Evolutionary conservation across 352 stramenopile species (phyloP).

Genomic region (Globisporangium orthogonon): DNA sequence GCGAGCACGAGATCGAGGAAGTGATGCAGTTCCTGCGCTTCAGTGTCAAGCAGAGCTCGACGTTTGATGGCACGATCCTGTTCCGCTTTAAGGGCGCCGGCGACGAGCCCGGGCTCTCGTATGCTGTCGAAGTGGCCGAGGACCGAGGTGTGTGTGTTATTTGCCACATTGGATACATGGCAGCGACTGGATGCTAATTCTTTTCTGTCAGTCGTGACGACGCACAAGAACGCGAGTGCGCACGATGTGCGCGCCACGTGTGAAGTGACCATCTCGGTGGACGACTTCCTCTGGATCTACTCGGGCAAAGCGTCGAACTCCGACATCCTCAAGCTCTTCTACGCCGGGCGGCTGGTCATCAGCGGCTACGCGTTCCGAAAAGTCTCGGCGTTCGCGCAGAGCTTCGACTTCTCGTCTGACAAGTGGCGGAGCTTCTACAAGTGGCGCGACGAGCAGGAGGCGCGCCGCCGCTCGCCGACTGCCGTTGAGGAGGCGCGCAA

Average conservation of each 20-base stretch:
- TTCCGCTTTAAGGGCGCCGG: constrained; percentile 73
- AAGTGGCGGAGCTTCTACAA: constrained; percentile 76
- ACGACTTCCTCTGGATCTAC: constrained; percentile 85
- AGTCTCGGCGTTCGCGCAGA: constrained; percentile 74
- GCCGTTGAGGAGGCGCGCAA: constrained; percentile 36
- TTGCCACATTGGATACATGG: neutral
- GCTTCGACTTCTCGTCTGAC: constrained; percentile 83
- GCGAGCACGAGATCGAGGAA: constrained; percentile 78
- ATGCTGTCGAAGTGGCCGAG: constrained; percentile 58
- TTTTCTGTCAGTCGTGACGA: constrained; percentile 30
- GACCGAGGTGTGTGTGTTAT: constrained; percentile 18
- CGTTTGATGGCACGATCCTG: constrained; percentile 73
- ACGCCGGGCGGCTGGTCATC: constrained; percentile 67
- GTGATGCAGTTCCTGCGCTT: constrained; percentile 86
- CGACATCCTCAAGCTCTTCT: constrained; percentile 77
- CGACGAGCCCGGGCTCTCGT: constrained; percentile 40
- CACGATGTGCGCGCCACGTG: constrained; percentile 44
- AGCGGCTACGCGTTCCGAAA: constrained; percentile 79
- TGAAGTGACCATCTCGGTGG: constrained; percentile 81
- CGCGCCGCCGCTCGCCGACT: constrained; percentile 19
- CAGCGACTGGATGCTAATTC: neutral
- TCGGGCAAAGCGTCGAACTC: constrained; percentile 76
- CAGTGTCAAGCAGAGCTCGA: constrained; percentile 66
- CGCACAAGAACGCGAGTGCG: constrained; percentile 44
- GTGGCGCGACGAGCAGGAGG: constrained; percentile 39